A percentile compares a stretch with the other conserved stretches of the same genome.
phyloP scores from a whole-genome alignment of 768 basidiomycete genomes.

The Xerocomus spinulosus region DNA sequence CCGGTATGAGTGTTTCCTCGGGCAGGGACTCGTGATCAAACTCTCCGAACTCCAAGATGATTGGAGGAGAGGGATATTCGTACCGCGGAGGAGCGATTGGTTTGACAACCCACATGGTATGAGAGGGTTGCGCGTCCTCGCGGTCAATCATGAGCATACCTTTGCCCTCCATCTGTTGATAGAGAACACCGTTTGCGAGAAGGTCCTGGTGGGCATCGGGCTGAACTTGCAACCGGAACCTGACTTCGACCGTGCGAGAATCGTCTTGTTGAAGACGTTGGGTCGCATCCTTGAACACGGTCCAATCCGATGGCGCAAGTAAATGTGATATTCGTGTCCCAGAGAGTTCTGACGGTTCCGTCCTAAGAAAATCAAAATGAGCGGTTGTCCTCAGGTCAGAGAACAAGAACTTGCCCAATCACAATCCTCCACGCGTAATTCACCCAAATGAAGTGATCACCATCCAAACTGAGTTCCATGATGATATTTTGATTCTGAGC shows the following conservation, averaged over 20 bases:
- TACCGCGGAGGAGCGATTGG: slow-evolving; percentile 70
- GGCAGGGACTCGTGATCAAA: slow-evolving; percentile 34
- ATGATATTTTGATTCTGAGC: slow-evolving; percentile 96
- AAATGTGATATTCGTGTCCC: slow-evolving; percentile 79
- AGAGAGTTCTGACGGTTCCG: slow-evolving; percentile 74
- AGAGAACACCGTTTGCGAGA: slow-evolving; percentile 46
- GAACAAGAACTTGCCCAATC: slow-evolving; percentile 60
- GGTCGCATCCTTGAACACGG: slow-evolving; percentile 83
- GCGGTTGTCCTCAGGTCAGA: not conserved
- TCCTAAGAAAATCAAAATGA: slow-evolving; percentile 41
- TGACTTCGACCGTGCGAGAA: slow-evolving; percentile 89
- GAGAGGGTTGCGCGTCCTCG: slow-evolving; percentile 79
- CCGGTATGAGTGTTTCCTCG: slow-evolving; percentile 37
- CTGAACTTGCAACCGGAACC: slow-evolving; percentile 80
- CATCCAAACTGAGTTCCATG: slow-evolving; percentile 89
- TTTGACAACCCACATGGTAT: slow-evolving; percentile 98
- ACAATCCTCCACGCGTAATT: slow-evolving; percentile 95
- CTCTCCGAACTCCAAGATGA: slow-evolving; percentile 49
- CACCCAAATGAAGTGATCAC: slow-evolving; percentile 92
- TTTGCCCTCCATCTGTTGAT: slow-evolving; percentile 92
- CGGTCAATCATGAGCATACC: slow-evolving; percentile 98
- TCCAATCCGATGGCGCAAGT: slow-evolving; percentile 73
- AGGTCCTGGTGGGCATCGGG: slow-evolving; percentile 55
- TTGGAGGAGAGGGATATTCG: slow-evolving; percentile 60
- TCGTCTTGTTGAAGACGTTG: slow-evolving; percentile 84